Evolutionary conservation across 2,329 filamentous ascomycete genomes (phyloP).

Genomic region (Xylaria sp.): DNA sequence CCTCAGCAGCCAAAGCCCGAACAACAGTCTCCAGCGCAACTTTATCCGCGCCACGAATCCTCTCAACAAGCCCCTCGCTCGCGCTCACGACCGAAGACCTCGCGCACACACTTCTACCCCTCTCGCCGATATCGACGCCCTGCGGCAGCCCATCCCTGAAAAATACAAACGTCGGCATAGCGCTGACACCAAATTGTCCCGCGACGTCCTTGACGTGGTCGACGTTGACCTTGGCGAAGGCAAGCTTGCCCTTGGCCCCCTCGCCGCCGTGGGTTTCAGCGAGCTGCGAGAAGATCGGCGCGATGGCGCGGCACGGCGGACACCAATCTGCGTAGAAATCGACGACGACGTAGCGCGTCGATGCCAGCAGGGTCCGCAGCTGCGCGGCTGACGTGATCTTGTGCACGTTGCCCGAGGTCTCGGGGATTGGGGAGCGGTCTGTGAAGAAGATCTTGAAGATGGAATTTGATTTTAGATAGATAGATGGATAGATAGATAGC

Average conservation of each 20-base stretch:
- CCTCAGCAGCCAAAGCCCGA: conserved; percentile 10
- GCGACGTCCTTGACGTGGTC: conserved; percentile 57
- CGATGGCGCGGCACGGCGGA: conserved; percentile 55
- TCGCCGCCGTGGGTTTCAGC: conserved; percentile 44
- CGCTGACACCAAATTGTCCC: conserved; percentile 53
- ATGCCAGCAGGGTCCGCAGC: conserved; percentile 44
- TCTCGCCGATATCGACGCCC: conserved; percentile 12
- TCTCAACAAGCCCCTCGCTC: conserved; percentile 5
- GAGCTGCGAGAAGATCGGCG: conserved; percentile 53
- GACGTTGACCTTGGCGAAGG: conserved; percentile 63
- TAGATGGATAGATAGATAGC: no score
- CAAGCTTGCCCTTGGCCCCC: conserved; percentile 49
- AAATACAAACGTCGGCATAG: conserved; percentile 63
- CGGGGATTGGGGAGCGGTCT: conserved; percentile 45
- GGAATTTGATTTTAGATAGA: no score
- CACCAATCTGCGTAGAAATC: conserved; percentile 61
- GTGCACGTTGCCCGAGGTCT: conserved; percentile 47
- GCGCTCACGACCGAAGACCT: conserved; percentile 3
- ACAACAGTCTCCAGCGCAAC: conserved; percentile 16
- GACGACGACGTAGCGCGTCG: conserved; percentile 50
- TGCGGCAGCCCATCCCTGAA: conserved; percentile 52
- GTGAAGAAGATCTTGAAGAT: conserved; percentile 25
- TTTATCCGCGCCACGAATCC: conserved; percentile 19
- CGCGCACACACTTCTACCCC: not conserved
- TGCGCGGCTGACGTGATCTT: conserved; percentile 40